Conservation (phyloP, 1,284 basidiomycete species). For the Flammula alnicola region DNA sequence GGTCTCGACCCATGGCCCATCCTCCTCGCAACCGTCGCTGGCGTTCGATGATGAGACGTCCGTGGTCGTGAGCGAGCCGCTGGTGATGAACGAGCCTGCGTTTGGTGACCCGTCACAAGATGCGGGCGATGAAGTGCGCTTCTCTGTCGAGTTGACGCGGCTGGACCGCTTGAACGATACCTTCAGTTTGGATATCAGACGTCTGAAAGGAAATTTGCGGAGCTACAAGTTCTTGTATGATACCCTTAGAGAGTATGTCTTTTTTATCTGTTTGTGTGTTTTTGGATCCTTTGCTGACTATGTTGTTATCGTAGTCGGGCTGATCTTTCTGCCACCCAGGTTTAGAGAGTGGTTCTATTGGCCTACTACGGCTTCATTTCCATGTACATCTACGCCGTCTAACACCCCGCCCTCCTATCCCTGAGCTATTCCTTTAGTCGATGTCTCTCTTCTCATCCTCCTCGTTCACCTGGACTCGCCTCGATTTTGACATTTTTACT, state of each 20-base stretch:
- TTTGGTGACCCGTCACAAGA: slow-evolving; percentile 83
- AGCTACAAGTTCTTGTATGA: slow-evolving; percentile 96
- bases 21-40: slow-evolving; percentile 33
- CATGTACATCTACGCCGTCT: slow-evolving; percentile 13
- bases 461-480: slow-evolving; percentile 12
- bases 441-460: slow-evolving; percentile 9
- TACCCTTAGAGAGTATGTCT: slow-evolving; percentile 81
- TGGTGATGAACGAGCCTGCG: slow-evolving; percentile 40
- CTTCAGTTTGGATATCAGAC: slow-evolving; percentile 87
- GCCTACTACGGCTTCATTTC: no score
- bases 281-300: slow-evolving; percentile 1
- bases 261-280: slow-evolving; percentile 8
- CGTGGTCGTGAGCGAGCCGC: slow-evolving; percentile 39
- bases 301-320: slow-evolving; percentile 28
- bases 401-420: slow-evolving; percentile 4
- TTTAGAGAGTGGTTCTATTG: slow-evolving; percentile 11
- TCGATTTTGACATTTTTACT: slow-evolving; percentile 12
- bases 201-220: slow-evolving; percentile 90
- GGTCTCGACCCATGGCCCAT: slow-evolving; percentile 50
- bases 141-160: slow-evolving; percentile 89
- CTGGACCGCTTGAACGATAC: slow-evolving; percentile 88
- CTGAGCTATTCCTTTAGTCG: slow-evolving; percentile 5
- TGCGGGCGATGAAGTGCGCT: slow-evolving; percentile 91
- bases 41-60: slow-evolving; percentile 52
- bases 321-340: slow-evolving; percentile 29